Percentiles rank a stretch among this genome's conserved stretches.
Evolutionary conservation across 148 eudicot genomes (phyloP).

Genomic region (Oxyria digyna): DNA sequence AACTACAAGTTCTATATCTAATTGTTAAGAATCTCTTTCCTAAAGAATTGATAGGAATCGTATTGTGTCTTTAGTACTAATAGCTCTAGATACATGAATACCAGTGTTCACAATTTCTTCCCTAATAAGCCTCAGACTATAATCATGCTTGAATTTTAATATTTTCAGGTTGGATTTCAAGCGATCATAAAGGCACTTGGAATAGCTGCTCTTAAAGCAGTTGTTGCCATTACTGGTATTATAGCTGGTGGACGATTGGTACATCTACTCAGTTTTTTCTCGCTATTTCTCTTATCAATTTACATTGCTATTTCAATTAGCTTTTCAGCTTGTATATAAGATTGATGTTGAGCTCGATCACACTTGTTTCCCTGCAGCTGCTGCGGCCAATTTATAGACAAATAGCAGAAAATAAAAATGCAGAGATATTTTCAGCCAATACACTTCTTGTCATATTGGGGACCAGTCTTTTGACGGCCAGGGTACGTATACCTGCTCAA

Average conservation of each 20-base stretch:
- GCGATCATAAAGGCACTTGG: constrained; percentile 99
- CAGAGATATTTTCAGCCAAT: constrained; percentile 94
- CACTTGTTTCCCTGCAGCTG: constrained; percentile 32
- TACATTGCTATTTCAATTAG: neutral
- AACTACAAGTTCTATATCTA: neutral
- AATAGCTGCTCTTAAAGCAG: constrained; percentile 90
- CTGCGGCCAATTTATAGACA: constrained; percentile 95
- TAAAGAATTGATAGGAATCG: neutral
- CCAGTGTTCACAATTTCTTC: too few relatives aligned
- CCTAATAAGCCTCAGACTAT: too few relatives aligned
- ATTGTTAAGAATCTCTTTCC: neutral
- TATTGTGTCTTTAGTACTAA: neutral
- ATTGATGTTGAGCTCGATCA: neutral
- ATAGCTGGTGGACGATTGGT: constrained; percentile 99
- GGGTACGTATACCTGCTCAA: constrained; percentile 32
- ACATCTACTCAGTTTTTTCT: constrained; percentile 11
- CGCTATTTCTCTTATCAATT: neutral
- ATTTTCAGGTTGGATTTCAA: constrained; percentile 74
- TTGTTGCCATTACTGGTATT: constrained; percentile 87
- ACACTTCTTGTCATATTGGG: constrained; percentile 94
- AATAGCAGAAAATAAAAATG: constrained; percentile 93
- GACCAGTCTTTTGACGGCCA: constrained; percentile 92
- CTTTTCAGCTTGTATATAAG: neutral
- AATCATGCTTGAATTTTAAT: neutral
- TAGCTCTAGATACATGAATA: neutral